Percentiles rank a stretch among this genome's conserved stretches.
These are phyloP conservation scores for Mucor racemosus DNA, from an alignment of 371 early-diverging fungal species.

Conservation along the genomic window DNA sequence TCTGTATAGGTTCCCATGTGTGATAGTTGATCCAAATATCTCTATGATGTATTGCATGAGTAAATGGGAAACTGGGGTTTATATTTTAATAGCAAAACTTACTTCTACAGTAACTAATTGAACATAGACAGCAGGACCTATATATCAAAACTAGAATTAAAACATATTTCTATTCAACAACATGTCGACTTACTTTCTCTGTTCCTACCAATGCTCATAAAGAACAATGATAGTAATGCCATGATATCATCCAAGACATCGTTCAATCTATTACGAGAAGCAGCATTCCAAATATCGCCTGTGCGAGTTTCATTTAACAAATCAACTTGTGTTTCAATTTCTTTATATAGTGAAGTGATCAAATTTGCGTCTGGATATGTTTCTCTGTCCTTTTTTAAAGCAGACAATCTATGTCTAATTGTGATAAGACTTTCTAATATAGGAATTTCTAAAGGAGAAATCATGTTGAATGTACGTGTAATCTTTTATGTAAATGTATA, in stretches of 20 bases:
- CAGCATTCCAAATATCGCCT: constrained; percentile 42
- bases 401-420: constrained; percentile 74
- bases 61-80: constrained; percentile 7
- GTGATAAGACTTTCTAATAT: constrained; percentile 69
- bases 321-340: constrained; percentile 64
- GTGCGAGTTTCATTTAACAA: constrained; percentile 55
- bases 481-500: not conserved
- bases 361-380: constrained; percentile 62
- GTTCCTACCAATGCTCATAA: constrained; percentile 79
- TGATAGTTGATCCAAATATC: constrained; percentile 71
- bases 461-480: not conserved
- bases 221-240: constrained; percentile 78
- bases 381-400: constrained; percentile 75
- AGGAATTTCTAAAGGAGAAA: constrained; percentile 54
- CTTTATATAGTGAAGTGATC: constrained; percentile 65
- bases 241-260: constrained; percentile 81
- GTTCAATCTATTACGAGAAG: constrained; percentile 67
- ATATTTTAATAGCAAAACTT: constrained; percentile 13
- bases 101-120: constrained; percentile 81
- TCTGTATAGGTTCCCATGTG: constrained; percentile 74
- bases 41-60: constrained; percentile 43
- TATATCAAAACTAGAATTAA: not conserved
- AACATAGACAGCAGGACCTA: constrained; percentile 77
- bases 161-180: not conserved
- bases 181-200: constrained; percentile 58